Conservation (phyloP, 1,284 basidiomycete species). For the Boletus mariae region DNA sequence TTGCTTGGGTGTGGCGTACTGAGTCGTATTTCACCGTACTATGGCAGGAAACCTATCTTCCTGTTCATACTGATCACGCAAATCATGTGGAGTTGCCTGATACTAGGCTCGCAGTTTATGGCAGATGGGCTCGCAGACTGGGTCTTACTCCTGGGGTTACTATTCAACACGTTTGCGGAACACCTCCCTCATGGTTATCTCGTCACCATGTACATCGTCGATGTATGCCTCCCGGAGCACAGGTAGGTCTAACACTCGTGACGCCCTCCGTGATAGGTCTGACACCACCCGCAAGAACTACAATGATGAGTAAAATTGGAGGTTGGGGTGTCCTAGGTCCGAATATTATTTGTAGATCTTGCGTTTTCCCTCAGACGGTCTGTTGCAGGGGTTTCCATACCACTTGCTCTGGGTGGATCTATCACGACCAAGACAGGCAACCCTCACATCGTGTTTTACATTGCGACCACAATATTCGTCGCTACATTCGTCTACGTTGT, state of each 20-base stretch:
- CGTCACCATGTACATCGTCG: slow-evolving; percentile 29
- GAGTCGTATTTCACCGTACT: slow-evolving; percentile 25
- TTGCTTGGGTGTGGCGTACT: slow-evolving; percentile 20
- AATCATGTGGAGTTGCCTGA: slow-evolving; percentile 13
- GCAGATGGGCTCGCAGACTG: slow-evolving; percentile 12
- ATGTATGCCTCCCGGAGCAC: slow-evolving; percentile 22
- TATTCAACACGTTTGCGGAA: slow-evolving; percentile 17
- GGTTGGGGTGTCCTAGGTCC: slow-evolving; percentile 32
- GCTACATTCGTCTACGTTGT: slow-evolving; percentile 20
- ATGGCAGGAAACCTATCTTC: slow-evolving; percentile 33
- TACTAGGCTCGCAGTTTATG: slow-evolving; percentile 20
- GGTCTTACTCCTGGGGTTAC: slow-evolving; percentile 19
- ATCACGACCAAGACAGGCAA: slow-evolving; percentile 28
- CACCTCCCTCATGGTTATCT: slow-evolving; percentile 19
- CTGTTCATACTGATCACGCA: slow-evolving; percentile 16
- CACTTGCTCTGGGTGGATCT: slow-evolving; percentile 29
- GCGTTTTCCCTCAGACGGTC: background rate
- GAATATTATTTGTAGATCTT: background rate
- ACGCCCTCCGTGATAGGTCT: background rate
- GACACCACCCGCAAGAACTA: background rate
- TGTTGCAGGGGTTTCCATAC: slow-evolving; percentile 24
- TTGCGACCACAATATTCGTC: slow-evolving; percentile 18
- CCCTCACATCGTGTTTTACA: slow-evolving; percentile 27
- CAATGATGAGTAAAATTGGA: slow-evolving; percentile 26
- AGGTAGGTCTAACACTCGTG: slow-evolving; percentile 17